phyloP scores from a whole-genome alignment of 768 basidiomycete genomes.

The Mycena galopus region DNA sequence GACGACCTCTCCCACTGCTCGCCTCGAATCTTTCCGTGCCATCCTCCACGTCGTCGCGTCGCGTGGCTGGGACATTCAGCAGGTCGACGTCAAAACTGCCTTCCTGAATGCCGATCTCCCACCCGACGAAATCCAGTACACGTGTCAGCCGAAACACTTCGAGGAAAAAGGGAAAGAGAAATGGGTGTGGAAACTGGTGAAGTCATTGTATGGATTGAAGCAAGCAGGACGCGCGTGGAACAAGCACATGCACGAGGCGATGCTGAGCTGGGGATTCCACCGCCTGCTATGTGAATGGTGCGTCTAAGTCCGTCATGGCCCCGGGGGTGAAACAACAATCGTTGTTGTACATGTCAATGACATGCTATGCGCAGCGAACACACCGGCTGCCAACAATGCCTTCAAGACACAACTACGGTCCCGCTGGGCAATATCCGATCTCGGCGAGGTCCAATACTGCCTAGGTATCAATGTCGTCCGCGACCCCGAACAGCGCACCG shows the following conservation, averaged over 20 bases:
- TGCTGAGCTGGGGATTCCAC: background rate
- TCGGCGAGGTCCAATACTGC: background rate
- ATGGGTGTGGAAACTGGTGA: background rate
- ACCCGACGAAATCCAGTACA: background rate
- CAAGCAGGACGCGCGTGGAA: background rate
- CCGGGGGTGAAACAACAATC: background rate
- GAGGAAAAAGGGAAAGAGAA: background rate
- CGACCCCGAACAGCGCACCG: background rate
- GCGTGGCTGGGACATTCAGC: background rate
- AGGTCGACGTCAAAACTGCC: background rate
- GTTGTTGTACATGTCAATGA: background rate
- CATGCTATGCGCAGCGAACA: background rate
- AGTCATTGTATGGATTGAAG: background rate
- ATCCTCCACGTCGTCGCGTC: background rate
- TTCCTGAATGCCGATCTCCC: background rate
- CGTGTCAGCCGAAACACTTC: background rate
- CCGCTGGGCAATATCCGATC: background rate
- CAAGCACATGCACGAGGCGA: background rate
- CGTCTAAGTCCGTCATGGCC: background rate
- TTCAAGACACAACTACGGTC: background rate
- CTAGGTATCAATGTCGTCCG: background rate
- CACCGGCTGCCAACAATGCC: background rate
- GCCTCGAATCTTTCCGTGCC: background rate
- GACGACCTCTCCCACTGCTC: background rate
- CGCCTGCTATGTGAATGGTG: background rate